Evolutionary conservation across 192 early-diverging fungal genomes (phyloP).

Genomic region (Coemansia sp.): DNA sequence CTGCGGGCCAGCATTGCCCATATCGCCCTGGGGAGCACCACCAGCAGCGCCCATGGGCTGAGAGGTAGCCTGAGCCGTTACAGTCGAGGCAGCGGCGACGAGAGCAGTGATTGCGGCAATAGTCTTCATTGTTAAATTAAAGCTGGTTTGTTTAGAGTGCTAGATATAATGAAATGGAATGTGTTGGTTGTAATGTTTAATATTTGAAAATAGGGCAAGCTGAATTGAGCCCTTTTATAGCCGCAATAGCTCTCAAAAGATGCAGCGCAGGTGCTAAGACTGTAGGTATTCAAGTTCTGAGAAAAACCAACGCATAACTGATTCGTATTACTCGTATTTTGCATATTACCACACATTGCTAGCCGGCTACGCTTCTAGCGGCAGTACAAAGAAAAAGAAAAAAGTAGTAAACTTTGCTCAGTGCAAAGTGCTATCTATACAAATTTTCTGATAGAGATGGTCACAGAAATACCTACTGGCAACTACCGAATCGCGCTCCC

Average conservation of each 20-base stretch:
- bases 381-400: not conserved
- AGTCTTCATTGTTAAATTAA: conserved; percentile 32
- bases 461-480: not conserved
- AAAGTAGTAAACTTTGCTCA: not conserved
- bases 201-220: not conserved
- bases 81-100: conserved; percentile 33
- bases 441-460: too few species aligned
- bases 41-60: conserved; percentile 25
- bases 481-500: not conserved
- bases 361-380: not conserved
- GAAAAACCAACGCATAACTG: not conserved
- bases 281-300: not conserved
- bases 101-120: conserved; percentile 27
- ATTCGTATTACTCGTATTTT: not conserved
- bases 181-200: conserved; percentile 1
- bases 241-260: not conserved
- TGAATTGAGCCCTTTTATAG: not conserved
- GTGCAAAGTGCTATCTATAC: too few species aligned
- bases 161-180: not conserved
- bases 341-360: not conserved
- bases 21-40: conserved; percentile 22
- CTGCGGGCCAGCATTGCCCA: conserved; percentile 20
- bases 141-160: not conserved
- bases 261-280: not conserved
- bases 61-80: conserved; percentile 31